Conservation (phyloP, 352 stramenopile genomes). For the Pythium aphanidermatum region DNA sequence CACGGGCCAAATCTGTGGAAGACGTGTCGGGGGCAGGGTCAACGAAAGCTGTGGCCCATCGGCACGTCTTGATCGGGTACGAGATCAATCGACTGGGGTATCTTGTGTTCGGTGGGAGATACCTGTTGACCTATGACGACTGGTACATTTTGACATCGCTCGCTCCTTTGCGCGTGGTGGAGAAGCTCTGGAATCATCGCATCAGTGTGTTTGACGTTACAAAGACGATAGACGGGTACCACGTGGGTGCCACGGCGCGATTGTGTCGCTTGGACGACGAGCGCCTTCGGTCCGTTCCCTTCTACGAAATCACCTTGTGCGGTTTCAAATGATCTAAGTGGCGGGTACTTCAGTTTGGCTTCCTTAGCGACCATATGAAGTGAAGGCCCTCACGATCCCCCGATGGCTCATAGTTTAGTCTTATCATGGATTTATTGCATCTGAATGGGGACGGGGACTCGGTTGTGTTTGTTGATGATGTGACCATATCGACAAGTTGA, state of each 20-base stretch:
- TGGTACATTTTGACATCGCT: slow-evolving; percentile 19
- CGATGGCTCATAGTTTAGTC: too few relatives aligned
- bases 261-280: slow-evolving; percentile 10
- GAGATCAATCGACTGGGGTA: slow-evolving; percentile 15
- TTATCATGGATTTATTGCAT: too few relatives aligned
- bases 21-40: too few relatives aligned
- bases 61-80: slow-evolving; percentile 7
- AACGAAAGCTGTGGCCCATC: too few relatives aligned
- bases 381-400: too few relatives aligned
- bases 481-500: too few relatives aligned
- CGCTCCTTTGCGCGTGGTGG: slow-evolving; percentile 9
- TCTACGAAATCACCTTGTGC: background rate
- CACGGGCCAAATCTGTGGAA: too few relatives aligned
- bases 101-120: slow-evolving; percentile 14
- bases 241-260: background rate
- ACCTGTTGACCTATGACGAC: slow-evolving; percentile 19
- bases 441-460: too few relatives aligned
- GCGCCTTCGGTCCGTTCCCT: background rate
- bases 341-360: too few relatives aligned
- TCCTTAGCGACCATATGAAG: too few relatives aligned
- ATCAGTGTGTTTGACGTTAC: slow-evolving; percentile 16
- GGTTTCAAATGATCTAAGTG: slow-evolving; percentile 1
- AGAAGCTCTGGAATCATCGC: slow-evolving; percentile 18
- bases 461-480: too few relatives aligned
- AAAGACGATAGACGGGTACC: background rate